Percentiles rank a stretch among this genome's conserved stretches.
Conservation (phyloP, 768 basidiomycete genomes). For the Lanmaoa pseudosensibilis region DNA sequence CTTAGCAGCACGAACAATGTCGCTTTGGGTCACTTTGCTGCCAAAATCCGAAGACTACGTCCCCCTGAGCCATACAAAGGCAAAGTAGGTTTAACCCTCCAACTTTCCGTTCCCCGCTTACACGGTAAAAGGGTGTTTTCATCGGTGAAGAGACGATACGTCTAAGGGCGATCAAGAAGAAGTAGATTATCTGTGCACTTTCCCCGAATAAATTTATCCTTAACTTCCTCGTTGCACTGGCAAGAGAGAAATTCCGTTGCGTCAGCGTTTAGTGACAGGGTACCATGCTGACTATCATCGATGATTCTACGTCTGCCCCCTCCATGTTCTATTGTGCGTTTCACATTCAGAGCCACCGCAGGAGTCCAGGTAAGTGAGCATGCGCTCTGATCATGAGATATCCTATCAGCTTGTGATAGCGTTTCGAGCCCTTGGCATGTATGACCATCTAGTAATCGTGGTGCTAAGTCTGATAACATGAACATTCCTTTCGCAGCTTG, state of each 20-base stretch:
- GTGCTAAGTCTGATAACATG: too few relatives aligned
- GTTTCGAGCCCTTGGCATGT: neutral
- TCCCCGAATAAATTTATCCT: slow-evolving; percentile 5
- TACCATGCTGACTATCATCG: neutral
- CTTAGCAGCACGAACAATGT: slow-evolving; percentile 88
- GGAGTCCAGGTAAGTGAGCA: neutral
- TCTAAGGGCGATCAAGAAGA: slow-evolving; percentile 93
- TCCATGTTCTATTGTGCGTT: neutral
- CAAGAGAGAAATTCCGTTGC: neutral
- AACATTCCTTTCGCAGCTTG: neutral
- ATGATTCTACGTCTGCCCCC: neutral
- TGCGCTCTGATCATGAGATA: neutral
- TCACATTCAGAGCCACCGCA: neutral
- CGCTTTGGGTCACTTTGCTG: slow-evolving; percentile 81
- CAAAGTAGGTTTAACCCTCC: slow-evolving; percentile 62
- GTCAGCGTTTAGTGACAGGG: neutral
- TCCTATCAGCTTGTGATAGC: neutral
- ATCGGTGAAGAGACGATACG: slow-evolving; percentile 90
- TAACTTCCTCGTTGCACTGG: neutral
- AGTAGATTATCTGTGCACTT: slow-evolving; percentile 50
- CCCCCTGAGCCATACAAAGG: slow-evolving; percentile 98
- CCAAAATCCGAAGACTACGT: slow-evolving; percentile 77
- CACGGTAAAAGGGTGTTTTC: slow-evolving; percentile 73
- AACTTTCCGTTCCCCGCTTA: neutral
- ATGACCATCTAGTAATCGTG: neutral